A percentile compares a stretch with the other conserved stretches of the same genome.
Conservation (phyloP, 106 monocot species). For the Dioscorea alata region DNA sequence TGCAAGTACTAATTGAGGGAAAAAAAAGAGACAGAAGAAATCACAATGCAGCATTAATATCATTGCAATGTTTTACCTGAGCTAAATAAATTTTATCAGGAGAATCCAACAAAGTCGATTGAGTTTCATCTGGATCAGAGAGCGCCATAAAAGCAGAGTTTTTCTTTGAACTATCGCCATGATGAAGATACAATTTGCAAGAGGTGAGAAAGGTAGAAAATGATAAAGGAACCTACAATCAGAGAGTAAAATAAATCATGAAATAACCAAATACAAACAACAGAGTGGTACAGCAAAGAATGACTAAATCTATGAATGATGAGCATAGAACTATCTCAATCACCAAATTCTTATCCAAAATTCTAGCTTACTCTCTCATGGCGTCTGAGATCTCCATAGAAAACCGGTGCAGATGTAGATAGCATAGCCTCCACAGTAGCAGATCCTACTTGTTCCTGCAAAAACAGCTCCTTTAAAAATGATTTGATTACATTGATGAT, state of each 20-base stretch:
- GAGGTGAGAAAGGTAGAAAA: slow-evolving; percentile 61
- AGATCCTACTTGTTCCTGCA: slow-evolving; percentile 69
- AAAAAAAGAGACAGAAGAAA: neutral
- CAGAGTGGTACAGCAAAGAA: too few species aligned
- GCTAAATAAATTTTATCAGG: slow-evolving; percentile 69
- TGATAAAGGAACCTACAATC: slow-evolving; percentile 56
- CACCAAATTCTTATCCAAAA: neutral
- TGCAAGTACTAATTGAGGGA: neutral
- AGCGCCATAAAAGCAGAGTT: neutral
- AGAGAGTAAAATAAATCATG: neutral
- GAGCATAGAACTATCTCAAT: too few species aligned
- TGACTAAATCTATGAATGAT: too few species aligned
- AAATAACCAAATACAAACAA: too few species aligned
- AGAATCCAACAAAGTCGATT: slow-evolving; percentile 18
- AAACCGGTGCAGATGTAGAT: slow-evolving; percentile 60
- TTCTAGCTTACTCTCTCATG: slow-evolving; percentile 57
- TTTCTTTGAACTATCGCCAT: slow-evolving; percentile 12
- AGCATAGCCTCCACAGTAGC: slow-evolving; percentile 70
- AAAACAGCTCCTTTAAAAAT: slow-evolving; percentile 3
- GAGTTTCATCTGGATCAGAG: slow-evolving; percentile 22
- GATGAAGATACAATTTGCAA: slow-evolving; percentile 47
- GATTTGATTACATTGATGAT: too few species aligned
- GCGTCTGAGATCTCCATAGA: slow-evolving; percentile 83
- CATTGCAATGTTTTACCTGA: slow-evolving; percentile 42
- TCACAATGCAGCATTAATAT: neutral